Percentiles rank a stretch among this genome's conserved stretches.
These are phyloP conservation scores for Acanthamoeba rhysodes DNA, from an alignment of 208 protist genomes.

Conservation along the genomic window DNA sequence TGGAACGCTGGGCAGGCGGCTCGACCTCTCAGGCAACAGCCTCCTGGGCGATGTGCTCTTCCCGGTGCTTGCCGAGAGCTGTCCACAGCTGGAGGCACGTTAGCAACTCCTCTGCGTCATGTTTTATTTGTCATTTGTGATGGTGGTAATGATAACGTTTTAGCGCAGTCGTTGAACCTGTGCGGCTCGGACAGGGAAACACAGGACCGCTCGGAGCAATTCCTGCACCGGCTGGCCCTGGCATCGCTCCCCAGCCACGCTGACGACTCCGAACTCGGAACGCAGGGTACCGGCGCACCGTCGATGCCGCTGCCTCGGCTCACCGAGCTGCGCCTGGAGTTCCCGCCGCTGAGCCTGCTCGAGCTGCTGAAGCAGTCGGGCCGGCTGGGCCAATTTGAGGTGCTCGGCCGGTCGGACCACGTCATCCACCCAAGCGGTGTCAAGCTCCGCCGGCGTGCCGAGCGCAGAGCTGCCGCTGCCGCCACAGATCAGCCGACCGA, in stretches of 20 bases:
- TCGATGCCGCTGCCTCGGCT: not conserved
- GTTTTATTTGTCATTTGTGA: too few relatives aligned
- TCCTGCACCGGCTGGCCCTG: not conserved
- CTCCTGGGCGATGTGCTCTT: not conserved
- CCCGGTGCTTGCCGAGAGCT: not conserved
- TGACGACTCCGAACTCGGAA: not conserved
- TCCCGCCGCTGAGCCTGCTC: not conserved
- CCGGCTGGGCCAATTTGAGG: not conserved
- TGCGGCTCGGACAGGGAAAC: not conserved
- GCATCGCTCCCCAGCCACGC: not conserved
- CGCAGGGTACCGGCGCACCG: too few relatives aligned
- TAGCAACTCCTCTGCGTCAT: too few relatives aligned
- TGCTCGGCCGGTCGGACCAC: not conserved
- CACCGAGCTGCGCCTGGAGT: not conserved
- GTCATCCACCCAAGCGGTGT: not conserved
- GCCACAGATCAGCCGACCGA: too few relatives aligned
- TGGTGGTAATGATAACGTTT: too few relatives aligned
- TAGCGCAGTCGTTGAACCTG: not conserved
- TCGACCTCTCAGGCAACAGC: not conserved
- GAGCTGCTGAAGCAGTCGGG: not conserved
- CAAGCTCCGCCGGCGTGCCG: not conserved
- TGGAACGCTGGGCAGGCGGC: not conserved
- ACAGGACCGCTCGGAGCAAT: not conserved
- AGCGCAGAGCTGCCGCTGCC: not conserved
- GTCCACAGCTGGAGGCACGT: conserved; percentile 5